Evolutionary conservation across 2,329 filamentous ascomycete genomes (phyloP), one percentile per base, ranked within the genome.

Genomic region (Xylaria sp.): DNA sequence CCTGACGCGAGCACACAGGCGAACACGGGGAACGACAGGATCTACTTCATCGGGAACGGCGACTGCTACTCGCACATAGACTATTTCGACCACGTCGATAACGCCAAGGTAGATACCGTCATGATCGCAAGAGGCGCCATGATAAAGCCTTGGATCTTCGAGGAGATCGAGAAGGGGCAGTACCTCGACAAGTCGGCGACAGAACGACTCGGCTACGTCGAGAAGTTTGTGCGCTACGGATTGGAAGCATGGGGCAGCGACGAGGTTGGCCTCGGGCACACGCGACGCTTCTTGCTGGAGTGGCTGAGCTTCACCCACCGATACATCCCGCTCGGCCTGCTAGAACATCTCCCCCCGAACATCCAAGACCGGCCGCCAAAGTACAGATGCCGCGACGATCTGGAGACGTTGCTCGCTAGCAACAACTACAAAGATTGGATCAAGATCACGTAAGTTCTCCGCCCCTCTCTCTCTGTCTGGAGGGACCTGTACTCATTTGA

Each of bases 71-170:
- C 93, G 4, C 93, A 98, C 76, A 80, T 89, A 33, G 93, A 98
- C 75, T 98, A 98, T 80, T 88, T 88, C 66, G 81, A 88, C 60
- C 89, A 95, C 72, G 82, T 98, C 40, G 83, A 89, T 50, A 85
- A 94, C 62, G 85, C 92, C 37, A 86, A 87, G 49, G 93, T 98
- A 47, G 94, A 98, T 79, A 88, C 88, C n/a, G 91, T 97, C 74
- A 98, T 99, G 95, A 88, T 98, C 64, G 95, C 89, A n/a, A 91
- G 95, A 64, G 95, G 95, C 60, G 95, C 95, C 9, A 85, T 99
- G 61, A 92, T 98, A 79, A 99, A 99, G 80, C 95, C 95, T 0
- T 99, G 95, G 95, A 83, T 99, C 66, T 99, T 98, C 74, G 95
- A 99, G 77, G 95, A 99, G 78, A 98, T 99, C 58, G 87, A 92